Conservation (phyloP, 495 filamentous ascomycete species). For the Podospora appendiculata region DNA sequence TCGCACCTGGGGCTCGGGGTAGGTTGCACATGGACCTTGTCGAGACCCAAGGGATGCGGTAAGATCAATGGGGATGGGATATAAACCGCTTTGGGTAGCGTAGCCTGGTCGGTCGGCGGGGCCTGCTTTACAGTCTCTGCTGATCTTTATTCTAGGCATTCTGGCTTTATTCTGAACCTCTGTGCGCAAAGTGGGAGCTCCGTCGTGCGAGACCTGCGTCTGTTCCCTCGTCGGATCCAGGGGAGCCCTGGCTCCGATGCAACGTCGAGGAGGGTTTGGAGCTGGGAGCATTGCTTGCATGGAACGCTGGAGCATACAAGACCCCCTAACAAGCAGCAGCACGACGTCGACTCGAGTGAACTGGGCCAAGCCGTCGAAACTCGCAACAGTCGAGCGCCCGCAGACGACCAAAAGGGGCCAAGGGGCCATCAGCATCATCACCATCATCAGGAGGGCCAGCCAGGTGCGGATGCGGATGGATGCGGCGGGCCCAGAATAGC, state of each 20-base stretch:
- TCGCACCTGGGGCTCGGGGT: constrained; percentile 12
- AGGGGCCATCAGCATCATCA: background rate
- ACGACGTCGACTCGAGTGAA: constrained; percentile 18
- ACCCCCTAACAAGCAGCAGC: background rate
- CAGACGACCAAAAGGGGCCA: constrained; percentile 5
- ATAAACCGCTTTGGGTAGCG: constrained; percentile 14
- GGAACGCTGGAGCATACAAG: constrained; percentile 6
- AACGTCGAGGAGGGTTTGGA: constrained; percentile 11
- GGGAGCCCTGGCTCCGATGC: constrained; percentile 14
- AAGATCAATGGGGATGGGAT: constrained; percentile 18
- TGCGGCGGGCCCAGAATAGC: no score
- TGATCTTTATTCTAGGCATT: constrained; percentile 12
- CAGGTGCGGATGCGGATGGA: no score
- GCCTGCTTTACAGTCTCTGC: constrained; percentile 1
- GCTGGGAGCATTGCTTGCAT: constrained; percentile 17
- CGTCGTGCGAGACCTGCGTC: constrained; percentile 8
- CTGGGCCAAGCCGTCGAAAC: constrained; percentile 17
- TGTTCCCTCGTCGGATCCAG: constrained; percentile 13
- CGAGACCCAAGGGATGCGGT: constrained; percentile 14
- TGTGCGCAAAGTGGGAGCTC: constrained; percentile 16
- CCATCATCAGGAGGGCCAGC: no score
- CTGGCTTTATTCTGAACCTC: constrained; percentile 19
- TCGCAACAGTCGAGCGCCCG: background rate
- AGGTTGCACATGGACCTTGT: constrained; percentile 14
- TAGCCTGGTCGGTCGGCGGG: background rate